Evolutionary conservation across 2,329 filamentous ascomycete species (phyloP).

Genomic region (Juglanconis sp.): DNA sequence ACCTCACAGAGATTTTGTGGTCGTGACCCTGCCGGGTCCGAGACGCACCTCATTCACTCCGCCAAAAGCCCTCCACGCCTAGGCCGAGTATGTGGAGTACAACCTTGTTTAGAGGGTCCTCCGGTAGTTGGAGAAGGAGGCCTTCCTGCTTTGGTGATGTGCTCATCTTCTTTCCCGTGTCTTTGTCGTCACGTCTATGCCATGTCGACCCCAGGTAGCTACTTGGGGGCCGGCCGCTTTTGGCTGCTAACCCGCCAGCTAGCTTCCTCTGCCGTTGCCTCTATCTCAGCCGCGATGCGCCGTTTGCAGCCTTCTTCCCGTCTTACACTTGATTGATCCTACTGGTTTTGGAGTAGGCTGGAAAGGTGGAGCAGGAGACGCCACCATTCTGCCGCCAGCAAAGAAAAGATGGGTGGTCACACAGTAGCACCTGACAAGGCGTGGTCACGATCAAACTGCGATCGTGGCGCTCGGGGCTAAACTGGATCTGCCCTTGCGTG

Average conservation of each 20-base stretch:
- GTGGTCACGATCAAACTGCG: neutral
- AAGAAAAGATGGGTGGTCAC: neutral
- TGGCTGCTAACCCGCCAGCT: too few relatives aligned
- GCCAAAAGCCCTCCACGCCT: neutral
- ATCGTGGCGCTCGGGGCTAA: neutral
- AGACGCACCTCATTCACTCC: neutral
- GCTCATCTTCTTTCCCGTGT: neutral
- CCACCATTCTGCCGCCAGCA: too few relatives aligned
- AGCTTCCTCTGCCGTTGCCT: neutral
- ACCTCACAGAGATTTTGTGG: neutral
- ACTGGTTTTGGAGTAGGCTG: neutral
- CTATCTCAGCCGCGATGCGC: neutral
- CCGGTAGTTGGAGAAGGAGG: neutral
- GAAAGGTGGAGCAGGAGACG: neutral
- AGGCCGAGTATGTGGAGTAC: neutral
- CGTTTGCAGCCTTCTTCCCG: neutral
- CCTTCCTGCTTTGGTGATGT: neutral
- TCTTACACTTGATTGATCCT: neutral
- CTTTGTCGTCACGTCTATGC: slow-evolving; percentile 1
- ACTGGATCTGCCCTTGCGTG: neutral
- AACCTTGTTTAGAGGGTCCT: neutral
- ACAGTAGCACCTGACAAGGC: neutral
- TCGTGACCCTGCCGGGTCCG: too few relatives aligned
- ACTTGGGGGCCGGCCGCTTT: neutral
- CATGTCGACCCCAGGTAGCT: neutral